Evolutionary conservation across 768 basidiomycete species (phyloP).

Genomic region (Boletus rex-veris): DNA sequence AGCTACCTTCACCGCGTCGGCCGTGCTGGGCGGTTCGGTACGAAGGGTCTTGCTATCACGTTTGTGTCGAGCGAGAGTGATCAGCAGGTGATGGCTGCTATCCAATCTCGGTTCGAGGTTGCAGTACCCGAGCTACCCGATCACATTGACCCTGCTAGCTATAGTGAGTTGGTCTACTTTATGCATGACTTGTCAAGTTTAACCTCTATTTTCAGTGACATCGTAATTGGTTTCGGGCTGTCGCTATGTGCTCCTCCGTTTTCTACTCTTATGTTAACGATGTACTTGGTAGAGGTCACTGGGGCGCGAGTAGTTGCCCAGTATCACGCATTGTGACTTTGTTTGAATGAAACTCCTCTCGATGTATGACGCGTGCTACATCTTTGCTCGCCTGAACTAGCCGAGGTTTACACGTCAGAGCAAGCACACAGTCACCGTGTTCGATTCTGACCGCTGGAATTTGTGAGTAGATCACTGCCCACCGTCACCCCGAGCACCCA

Average conservation of each 20-base stretch:
- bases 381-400: too few species aligned
- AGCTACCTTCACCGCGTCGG: conserved; percentile 98
- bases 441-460: too few species aligned
- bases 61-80: conserved; percentile 93
- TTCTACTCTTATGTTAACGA: conserved; percentile 19
- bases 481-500: too few species aligned
- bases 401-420: too few species aligned
- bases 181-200: background rate
- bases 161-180: conserved; percentile 61
- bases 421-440: too few species aligned
- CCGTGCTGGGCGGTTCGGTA: conserved; percentile 98
- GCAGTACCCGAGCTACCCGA: conserved; percentile 94
- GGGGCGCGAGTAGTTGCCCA: background rate
- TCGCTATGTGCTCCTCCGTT: conserved; percentile 6
- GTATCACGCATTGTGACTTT: conserved; percentile 1
- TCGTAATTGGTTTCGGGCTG: conserved; percentile 36
- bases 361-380: too few species aligned
- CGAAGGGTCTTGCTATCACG: conserved; percentile 97
- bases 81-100: conserved; percentile 89
- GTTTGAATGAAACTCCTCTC: conserved; percentile 2
- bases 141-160: conserved; percentile 89
- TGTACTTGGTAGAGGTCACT: conserved; percentile 18
- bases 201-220: conserved; percentile 33
- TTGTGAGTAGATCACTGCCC: too few species aligned
- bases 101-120: conserved; percentile 96